Evolutionary conservation across 306 rosid species (phyloP).

Genomic region (Lathyrus oleraceus): DNA sequence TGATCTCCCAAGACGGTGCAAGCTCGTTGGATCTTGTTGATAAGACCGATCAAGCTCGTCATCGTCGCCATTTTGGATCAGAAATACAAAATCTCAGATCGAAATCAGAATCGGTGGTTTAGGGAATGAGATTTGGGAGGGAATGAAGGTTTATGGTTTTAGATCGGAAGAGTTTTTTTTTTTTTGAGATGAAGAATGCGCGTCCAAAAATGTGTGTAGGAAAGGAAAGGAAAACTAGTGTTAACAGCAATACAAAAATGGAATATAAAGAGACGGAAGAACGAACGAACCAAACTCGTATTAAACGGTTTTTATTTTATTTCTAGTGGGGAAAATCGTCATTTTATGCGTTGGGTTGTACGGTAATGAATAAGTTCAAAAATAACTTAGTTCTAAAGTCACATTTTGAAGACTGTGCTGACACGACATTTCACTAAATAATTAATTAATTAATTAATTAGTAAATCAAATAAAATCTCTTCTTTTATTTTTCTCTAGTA

Average conservation of each 20-base stretch:
- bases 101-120: background rate
- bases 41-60: conserved; percentile 99
- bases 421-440: conserved; percentile 4
- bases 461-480: too few species aligned
- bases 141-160: background rate
- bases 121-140: background rate
- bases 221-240: background rate
- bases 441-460: too few species aligned
- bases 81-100: background rate
- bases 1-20: conserved; percentile 94
- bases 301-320: conserved; percentile 40
- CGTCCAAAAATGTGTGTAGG: background rate
- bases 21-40: conserved; percentile 91
- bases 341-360: background rate
- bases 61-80: conserved; percentile 79
- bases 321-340: conserved; percentile 28
- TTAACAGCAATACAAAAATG: conserved; percentile 34
- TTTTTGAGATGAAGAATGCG: conserved; percentile 44
- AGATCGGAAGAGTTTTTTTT: conserved; percentile 26
- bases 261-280: background rate
- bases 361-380: background rate
- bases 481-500: too few species aligned
- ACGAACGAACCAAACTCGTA: conserved; percentile 32
- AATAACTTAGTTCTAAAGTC: conserved; percentile 25
- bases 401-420: conserved; percentile 7